Base-by-base conservation (phyloP, 1,284 basidiomycete species). In the Trichosporon inkin region DNA sequence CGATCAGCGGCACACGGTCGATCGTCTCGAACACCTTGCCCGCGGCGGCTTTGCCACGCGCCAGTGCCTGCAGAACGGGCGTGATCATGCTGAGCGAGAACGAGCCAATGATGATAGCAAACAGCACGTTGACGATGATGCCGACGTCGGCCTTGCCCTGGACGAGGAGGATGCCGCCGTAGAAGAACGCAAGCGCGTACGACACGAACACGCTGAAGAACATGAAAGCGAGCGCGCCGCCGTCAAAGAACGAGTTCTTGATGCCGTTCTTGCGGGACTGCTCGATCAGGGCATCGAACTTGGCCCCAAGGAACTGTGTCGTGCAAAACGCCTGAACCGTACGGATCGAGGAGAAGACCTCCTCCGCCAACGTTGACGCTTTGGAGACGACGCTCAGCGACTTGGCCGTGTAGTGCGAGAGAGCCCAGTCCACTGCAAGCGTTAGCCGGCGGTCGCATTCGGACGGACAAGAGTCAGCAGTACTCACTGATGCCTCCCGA, bases 1-100 rank as follows among this genome's bases (percentile, higher is more conserved):
- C 92, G 70, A 99, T 98, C 3, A 80, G 73, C 8, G 54, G 92
- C 86, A 58, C 88, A 80, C 58, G 87, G 74, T 96, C 90, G 69
- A 99, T 97, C 2, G 94, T 95, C 39, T 86, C 82, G 74, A 85
- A 97, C 3, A 99, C 82, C 78, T 97, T 97, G 36, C 90, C 90
- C n/a, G 93, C 95, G 8, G 94, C 93, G 20, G 86, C 90, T 66
- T 86, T 85, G 40, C 84, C 94, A 67, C 89, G 87, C 6, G 85
- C 85, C 62, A 97, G 82, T 16, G 90, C 88, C 86, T 90, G 88
- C 80, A 90, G 81, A 72, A 93, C 89, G 2, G 90, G 90, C 3
- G 72, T 70, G 35, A 78, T 62, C 75, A 73, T 70, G 24, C 86
- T 88, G 55, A 94, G 82, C 20, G 89, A 90, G 81, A 94, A 91